Evolutionary conservation across 2,329 filamentous ascomycete species (phyloP).

Genomic region (Ophiobolus disseminans): DNA sequence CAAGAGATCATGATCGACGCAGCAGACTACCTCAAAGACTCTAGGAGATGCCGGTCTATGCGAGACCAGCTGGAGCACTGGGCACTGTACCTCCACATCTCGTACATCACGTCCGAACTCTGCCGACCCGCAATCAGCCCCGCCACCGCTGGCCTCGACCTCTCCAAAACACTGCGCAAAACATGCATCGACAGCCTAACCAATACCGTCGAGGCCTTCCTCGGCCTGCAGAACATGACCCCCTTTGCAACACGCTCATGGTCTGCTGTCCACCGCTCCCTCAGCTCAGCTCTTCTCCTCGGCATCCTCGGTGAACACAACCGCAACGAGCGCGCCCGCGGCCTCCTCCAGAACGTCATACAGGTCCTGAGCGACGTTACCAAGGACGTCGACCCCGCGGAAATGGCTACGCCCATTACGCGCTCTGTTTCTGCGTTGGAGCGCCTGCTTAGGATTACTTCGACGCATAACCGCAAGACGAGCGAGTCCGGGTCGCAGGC

Average conservation of each 20-base stretch:
- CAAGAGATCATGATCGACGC: slow-evolving; percentile 65
- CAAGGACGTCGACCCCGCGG: slow-evolving; percentile 55
- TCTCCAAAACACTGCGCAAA: slow-evolving; percentile 58
- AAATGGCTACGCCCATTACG: slow-evolving; percentile 57
- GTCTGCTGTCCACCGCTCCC: slow-evolving; percentile 53
- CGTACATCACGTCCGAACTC: slow-evolving; percentile 68
- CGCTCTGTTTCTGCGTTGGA: slow-evolving; percentile 56
- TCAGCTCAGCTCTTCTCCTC: slow-evolving; percentile 54
- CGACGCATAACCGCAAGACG: slow-evolving; percentile 27
- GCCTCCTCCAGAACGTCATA: slow-evolving; percentile 55
- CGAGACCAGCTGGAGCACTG: slow-evolving; percentile 66
- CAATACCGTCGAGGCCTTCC: slow-evolving; percentile 66
- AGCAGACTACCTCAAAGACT: slow-evolving; percentile 64
- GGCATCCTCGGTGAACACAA: slow-evolving; percentile 55
- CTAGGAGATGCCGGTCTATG: slow-evolving; percentile 55
- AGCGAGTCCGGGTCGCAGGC: slow-evolving; percentile 41
- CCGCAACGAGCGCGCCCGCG: slow-evolving; percentile 54
- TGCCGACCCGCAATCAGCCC: slow-evolving; percentile 67
- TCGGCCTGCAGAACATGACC: slow-evolving; percentile 63
- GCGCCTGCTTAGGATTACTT: slow-evolving; percentile 48
- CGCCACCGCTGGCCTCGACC: slow-evolving; percentile 52
- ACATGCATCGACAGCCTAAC: slow-evolving; percentile 64
- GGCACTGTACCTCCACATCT: slow-evolving; percentile 66
- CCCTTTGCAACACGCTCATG: slow-evolving; percentile 53
- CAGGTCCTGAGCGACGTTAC: slow-evolving; percentile 56